phyloP scores from a whole-genome alignment of 352 stramenopile genomes.

The Globisporangium nodosum region DNA sequence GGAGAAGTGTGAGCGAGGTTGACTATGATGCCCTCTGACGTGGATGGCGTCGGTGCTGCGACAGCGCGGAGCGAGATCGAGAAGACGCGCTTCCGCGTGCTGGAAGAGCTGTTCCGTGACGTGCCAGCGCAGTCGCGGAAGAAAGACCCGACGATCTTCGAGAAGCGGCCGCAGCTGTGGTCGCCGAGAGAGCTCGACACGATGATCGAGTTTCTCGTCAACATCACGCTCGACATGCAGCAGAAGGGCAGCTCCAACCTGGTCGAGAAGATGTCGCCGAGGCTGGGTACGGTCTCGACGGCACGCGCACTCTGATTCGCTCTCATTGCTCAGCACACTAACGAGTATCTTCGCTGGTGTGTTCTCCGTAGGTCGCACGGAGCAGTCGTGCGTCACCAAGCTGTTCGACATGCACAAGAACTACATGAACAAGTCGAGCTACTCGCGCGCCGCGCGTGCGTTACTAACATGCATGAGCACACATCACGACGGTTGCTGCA shows the following conservation, averaged over 20 bases:
- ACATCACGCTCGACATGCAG: constrained; percentile 60
- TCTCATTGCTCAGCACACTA: not conserved
- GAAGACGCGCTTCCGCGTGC: constrained; percentile 25
- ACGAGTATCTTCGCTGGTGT: not conserved
- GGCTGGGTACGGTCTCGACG: constrained; percentile 12
- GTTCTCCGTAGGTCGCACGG: constrained; percentile 30
- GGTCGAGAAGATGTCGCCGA: constrained; percentile 22
- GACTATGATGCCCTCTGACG: not conserved
- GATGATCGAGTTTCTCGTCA: constrained; percentile 51
- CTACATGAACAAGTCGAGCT: constrained; percentile 33
- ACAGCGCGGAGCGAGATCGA: constrained; percentile 19
- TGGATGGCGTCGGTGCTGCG: not conserved
- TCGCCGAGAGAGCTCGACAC: constrained; percentile 42
- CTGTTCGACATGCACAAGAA: constrained; percentile 47
- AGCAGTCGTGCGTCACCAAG: constrained; percentile 53
- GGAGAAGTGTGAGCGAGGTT: too few species aligned
- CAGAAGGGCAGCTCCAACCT: constrained; percentile 36
- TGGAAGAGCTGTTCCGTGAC: constrained; percentile 44
- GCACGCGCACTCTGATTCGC: not conserved
- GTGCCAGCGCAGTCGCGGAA: constrained; percentile 27
- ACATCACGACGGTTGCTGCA: not conserved
- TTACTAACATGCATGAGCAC: not conserved
- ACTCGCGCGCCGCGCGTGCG: constrained; percentile 44
- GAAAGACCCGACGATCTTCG: constrained; percentile 19
- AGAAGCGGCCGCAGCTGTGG: constrained; percentile 44